phyloP scores from a whole-genome alignment of 495 filamentous ascomycete genomes.

The Tuber umbilicatum region DNA sequence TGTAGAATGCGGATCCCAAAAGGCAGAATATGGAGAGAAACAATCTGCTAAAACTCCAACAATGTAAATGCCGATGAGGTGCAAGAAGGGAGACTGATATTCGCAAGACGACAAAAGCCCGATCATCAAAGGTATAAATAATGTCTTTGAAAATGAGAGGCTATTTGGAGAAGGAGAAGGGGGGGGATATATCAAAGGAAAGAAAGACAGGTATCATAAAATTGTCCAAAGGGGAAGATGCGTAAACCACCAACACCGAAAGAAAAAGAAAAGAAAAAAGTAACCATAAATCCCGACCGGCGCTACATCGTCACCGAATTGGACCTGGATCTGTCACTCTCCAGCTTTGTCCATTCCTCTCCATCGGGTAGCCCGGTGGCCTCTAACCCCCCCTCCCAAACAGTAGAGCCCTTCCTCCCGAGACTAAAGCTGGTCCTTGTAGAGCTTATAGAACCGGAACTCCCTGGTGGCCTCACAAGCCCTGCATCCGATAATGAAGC shows the following conservation, averaged over 20 bases:
- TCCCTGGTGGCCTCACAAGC: slow-evolving; percentile 20
- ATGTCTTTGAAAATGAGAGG: neutral
- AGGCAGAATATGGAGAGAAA: neutral
- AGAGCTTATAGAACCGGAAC: slow-evolving; percentile 22
- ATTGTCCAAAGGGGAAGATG: slow-evolving; percentile 13
- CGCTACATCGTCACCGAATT: slow-evolving; percentile 24
- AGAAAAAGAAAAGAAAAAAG: slow-evolving; percentile 14
- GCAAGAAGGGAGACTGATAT: neutral
- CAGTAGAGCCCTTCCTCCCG: slow-evolving; percentile 28
- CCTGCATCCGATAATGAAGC: slow-evolving; percentile 30
- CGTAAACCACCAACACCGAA: slow-evolving; percentile 27
- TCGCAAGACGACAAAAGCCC: neutral
- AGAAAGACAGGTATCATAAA: slow-evolving; percentile 36
- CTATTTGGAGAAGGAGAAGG: neutral
- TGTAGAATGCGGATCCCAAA: neutral
- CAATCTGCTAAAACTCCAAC: slow-evolving; percentile 5
- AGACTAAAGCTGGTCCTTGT: slow-evolving; percentile 27
- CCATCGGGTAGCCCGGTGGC: slow-evolving; percentile 32
- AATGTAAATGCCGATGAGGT: slow-evolving; percentile 4
- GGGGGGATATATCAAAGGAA: neutral
- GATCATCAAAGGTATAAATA: slow-evolving; percentile 3
- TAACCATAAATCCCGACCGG: slow-evolving; percentile 23
- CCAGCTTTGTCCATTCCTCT: slow-evolving; percentile 34
- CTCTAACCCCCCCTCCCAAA: slow-evolving; percentile 30
- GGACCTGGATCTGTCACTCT: slow-evolving; percentile 32